Conservation (phyloP, 1,284 basidiomycete genomes). For the Malassezia japonica region DNA sequence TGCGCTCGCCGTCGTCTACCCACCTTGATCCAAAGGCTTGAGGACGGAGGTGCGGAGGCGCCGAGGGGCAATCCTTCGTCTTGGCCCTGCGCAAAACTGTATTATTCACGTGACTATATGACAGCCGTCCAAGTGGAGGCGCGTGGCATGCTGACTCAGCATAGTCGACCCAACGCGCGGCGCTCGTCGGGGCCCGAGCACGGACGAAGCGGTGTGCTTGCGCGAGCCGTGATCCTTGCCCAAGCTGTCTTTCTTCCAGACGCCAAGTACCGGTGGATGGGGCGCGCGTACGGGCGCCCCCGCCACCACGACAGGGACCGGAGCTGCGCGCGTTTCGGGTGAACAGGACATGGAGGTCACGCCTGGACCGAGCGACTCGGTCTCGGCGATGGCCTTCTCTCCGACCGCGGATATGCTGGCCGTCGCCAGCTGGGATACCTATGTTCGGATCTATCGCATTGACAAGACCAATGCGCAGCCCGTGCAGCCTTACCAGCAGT, state of each 20-base stretch:
- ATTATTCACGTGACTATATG: slow-evolving; percentile 12
- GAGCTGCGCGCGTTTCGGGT: slow-evolving; percentile 22
- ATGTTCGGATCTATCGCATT: slow-evolving; percentile 55
- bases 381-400: slow-evolving; percentile 46
- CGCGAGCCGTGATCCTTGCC: background rate
- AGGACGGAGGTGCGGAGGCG: slow-evolving; percentile 17
- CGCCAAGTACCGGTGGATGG: slow-evolving; percentile 29
- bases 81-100: slow-evolving; percentile 6
- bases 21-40: slow-evolving; percentile 19
- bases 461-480: slow-evolving; percentile 63
- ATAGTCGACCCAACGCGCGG: no score
- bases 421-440: slow-evolving; percentile 49
- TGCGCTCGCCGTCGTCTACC: background rate
- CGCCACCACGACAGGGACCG: slow-evolving; percentile 18
- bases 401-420: slow-evolving; percentile 50
- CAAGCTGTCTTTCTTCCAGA: slow-evolving; percentile 36
- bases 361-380: slow-evolving; percentile 48
- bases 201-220: background rate
- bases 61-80: slow-evolving; percentile 1
- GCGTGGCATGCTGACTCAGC: no score
- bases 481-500: slow-evolving; percentile 53
- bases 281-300: slow-evolving; percentile 23
- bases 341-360: slow-evolving; percentile 61
- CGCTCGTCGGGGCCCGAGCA: background rate
- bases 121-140: background rate